Evolutionary conservation across 2,329 filamentous ascomycete genomes (phyloP).

Genomic region (Neospermospora avenae): DNA sequence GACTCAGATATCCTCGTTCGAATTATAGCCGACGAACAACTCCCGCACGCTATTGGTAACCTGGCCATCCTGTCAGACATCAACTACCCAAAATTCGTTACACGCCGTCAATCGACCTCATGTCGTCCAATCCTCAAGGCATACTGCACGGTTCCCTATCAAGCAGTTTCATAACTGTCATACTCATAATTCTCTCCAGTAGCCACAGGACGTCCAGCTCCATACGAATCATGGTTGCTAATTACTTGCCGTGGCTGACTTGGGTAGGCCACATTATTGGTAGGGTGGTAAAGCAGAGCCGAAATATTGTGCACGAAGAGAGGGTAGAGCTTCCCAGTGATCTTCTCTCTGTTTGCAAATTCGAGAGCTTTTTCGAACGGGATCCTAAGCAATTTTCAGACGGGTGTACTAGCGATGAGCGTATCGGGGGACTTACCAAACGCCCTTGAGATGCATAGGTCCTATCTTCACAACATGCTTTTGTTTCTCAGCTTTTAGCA

Average conservation of each 20-base stretch:
- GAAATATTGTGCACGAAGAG: slow-evolving; percentile 97
- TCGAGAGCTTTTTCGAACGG: slow-evolving; percentile 93
- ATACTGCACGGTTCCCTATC: background rate
- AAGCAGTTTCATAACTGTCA: background rate
- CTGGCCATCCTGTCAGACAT: background rate
- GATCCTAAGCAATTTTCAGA: slow-evolving; percentile 59
- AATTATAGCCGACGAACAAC: background rate
- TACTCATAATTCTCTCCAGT: slow-evolving; percentile 3
- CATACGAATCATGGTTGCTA: background rate
- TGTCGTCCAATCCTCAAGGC: background rate
- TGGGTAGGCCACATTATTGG: slow-evolving; percentile 53
- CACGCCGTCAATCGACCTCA: background rate
- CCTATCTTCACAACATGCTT: slow-evolving; percentile 97
- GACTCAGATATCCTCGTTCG: background rate
- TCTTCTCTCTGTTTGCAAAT: slow-evolving; percentile 99
- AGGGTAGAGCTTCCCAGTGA: slow-evolving; percentile 89
- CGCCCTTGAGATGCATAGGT: slow-evolving; percentile 96
- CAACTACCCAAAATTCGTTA: background rate
- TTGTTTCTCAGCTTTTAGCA: slow-evolving; percentile 94
- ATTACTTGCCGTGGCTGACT: background rate
- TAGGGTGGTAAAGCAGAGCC: slow-evolving; percentile 86
- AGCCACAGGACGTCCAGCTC: background rate
- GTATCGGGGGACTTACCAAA: slow-evolving; percentile 63
- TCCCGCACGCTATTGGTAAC: background rate
- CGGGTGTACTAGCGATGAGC: background rate